Evolutionary conservation across 495 filamentous ascomycete species (phyloP), one percentile per base, ranked within the genome.

Genomic region (Parathielavia hyrcaniae): DNA sequence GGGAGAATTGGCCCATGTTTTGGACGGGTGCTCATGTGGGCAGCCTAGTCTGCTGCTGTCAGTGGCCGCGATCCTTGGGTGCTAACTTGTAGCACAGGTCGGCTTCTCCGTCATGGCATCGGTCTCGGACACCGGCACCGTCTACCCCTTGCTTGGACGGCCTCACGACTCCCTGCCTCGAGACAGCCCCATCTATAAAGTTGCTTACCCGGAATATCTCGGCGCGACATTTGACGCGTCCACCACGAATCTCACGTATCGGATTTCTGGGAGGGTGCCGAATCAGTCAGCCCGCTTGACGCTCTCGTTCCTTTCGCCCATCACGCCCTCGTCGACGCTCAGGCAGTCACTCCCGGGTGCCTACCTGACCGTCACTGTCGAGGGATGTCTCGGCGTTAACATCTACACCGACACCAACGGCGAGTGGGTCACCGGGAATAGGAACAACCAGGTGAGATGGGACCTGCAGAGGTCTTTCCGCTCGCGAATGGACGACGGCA

Each of bases 1-100:
- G 92, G 91, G 79, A 83, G 36, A 83, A 83, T 69, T 97, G 92
- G 91, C 92, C 91, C 30, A 95, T 95, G 60, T 97, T 97, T 69
- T 97, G 86, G 78, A 95, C 89, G 14, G 91, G 92, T 19, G 80
- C 86, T 66, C 82, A 81, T 64, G 74, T 73, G 65, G 34, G 70
- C 56, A 34, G 9, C 7, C 9, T 17, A 14, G 19, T 14, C 14
- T 19, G n/a, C 7, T 13, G 23, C 40, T n/a, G 4, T 17, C 2
- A 17, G 0, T 26, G 12, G 4, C 38, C 23, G 4, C n/a, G n/a
- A n/a, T 16, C 43, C 46, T 13, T 22, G 9, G 8, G 35, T 43
- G 47, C 60, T 45, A 47, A 46, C 36, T 9, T 12, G 14, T 8
- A 30, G 5, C 13, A 16, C 47, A 91, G 78, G 69, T 96, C 58